These are phyloP conservation scores for Tuber umbilicatum DNA, from an alignment of 495 filamentous ascomycete species.

Conservation along the genomic window DNA sequence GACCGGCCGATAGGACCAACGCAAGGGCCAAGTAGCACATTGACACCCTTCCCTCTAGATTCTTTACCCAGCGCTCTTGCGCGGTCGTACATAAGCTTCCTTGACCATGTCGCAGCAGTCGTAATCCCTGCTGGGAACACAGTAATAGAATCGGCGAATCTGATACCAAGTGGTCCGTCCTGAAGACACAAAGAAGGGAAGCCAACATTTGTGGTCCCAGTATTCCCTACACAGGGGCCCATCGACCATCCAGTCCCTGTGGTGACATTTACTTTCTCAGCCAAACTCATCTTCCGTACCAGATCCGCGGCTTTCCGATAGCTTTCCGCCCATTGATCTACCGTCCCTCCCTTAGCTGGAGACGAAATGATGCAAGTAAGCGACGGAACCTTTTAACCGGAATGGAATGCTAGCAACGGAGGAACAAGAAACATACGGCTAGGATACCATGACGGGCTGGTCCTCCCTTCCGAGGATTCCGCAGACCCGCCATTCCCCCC, in stretches of 20 bases:
- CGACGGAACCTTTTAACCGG: slow-evolving; percentile 1
- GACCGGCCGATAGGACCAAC: slow-evolving; percentile 73
- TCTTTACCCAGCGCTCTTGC: slow-evolving; percentile 66
- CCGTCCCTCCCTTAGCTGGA: slow-evolving; percentile 58
- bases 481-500: not conserved
- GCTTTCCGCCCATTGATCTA: slow-evolving; percentile 63
- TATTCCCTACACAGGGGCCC: slow-evolving; percentile 87
- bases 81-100: slow-evolving; percentile 63
- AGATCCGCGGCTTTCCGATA: slow-evolving; percentile 74
- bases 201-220: slow-evolving; percentile 60
- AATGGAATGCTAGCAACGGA: not conserved
- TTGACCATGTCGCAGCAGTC: slow-evolving; percentile 82
- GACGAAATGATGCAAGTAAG: not conserved
- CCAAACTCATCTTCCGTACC: slow-evolving; percentile 73
- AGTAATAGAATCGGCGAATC: slow-evolving; percentile 58
- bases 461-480: not conserved
- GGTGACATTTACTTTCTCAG: slow-evolving; percentile 92
- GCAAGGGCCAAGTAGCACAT: slow-evolving; percentile 70
- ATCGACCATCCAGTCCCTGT: slow-evolving; percentile 89
- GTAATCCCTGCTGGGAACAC: slow-evolving; percentile 82
- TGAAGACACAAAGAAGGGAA: slow-evolving; percentile 87
- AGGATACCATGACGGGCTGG: slow-evolving; percentile 20
- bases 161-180: slow-evolving; percentile 78
- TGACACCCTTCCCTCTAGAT: slow-evolving; percentile 63
- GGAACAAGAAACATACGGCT: slow-evolving; percentile 22